Evolutionary conservation across 1,284 basidiomycete genomes (phyloP).

Genomic region (Sphaerobolus stellatus): DNA sequence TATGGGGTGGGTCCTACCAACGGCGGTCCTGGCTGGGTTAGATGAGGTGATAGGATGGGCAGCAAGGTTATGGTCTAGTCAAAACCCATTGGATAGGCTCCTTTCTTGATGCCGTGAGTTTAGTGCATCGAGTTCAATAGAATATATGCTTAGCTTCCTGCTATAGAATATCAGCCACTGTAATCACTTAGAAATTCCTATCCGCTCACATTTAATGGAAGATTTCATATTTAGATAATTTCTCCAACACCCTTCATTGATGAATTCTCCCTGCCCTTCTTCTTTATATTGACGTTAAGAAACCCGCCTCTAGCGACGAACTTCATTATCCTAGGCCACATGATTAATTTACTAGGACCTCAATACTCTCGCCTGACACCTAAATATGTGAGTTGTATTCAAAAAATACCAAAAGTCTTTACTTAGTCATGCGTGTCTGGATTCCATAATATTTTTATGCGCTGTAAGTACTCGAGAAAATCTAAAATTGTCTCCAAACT

Average conservation of each 20-base stretch:
- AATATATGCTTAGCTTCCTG: slow-evolving; percentile 1
- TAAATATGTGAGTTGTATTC: slow-evolving; percentile 1
- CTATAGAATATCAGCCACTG: too few relatives aligned
- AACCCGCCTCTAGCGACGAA: too few relatives aligned
- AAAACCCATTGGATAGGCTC: slow-evolving; percentile 16
- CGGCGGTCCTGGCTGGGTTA: too few relatives aligned
- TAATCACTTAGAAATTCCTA: too few relatives aligned
- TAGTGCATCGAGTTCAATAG: slow-evolving; percentile 24
- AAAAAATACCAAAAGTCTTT: too few relatives aligned
- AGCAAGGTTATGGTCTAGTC: too few relatives aligned
- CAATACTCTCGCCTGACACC: slow-evolving; percentile 49
- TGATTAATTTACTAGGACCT: slow-evolving; percentile 44
- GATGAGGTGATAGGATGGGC: too few relatives aligned
- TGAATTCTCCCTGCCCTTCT: background rate
- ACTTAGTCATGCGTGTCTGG: slow-evolving; percentile 27
- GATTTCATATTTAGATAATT: slow-evolving; percentile 38
- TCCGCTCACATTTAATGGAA: too few relatives aligned
- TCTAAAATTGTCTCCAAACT: too few relatives aligned
- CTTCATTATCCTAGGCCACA: slow-evolving; percentile 50
- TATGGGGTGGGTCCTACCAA: too few relatives aligned
- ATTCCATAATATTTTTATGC: slow-evolving; percentile 48
- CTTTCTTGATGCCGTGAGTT: slow-evolving; percentile 48
- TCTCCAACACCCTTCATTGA: slow-evolving; percentile 53
- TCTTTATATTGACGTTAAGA: too few relatives aligned
- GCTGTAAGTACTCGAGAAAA: too few relatives aligned